Evolutionary conservation across 2,329 filamentous ascomycete genomes (phyloP).

Genomic region (Magnaporthales sp.): DNA sequence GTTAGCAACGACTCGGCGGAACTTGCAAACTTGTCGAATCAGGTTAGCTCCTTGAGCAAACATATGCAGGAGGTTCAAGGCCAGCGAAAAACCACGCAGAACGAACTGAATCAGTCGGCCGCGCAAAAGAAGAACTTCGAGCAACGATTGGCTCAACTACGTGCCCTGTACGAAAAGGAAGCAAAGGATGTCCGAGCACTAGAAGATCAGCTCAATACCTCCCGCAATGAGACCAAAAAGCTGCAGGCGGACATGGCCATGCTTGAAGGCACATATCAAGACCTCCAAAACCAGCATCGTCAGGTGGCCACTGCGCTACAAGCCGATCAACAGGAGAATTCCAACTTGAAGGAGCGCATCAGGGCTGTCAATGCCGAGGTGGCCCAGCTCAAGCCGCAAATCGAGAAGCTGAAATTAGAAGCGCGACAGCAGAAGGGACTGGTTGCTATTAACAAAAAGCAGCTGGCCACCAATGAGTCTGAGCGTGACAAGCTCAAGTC

Average conservation of each 20-base stretch:
- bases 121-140: slow-evolving; percentile 93
- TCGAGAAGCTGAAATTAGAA: slow-evolving; percentile 89
- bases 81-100: slow-evolving; percentile 71
- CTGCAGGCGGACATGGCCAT: slow-evolving; percentile 76
- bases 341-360: slow-evolving; percentile 78
- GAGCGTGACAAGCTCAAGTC: slow-evolving; percentile 81
- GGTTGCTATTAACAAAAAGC: slow-evolving; percentile 98
- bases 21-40: slow-evolving; percentile 90
- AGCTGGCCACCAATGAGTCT: slow-evolving; percentile 78
- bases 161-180: slow-evolving; percentile 87
- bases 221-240: slow-evolving; percentile 74
- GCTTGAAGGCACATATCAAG: slow-evolving; percentile 71
- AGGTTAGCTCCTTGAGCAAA: slow-evolving; percentile 81
- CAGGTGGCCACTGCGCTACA: slow-evolving; percentile 68
- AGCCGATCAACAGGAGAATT: slow-evolving; percentile 83
- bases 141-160: slow-evolving; percentile 74
- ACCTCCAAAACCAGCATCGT: slow-evolving; percentile 74
- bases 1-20: slow-evolving; percentile 82
- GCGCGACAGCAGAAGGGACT: slow-evolving; percentile 92
- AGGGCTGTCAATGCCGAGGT: slow-evolving; percentile 75
- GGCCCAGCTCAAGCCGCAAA: slow-evolving; percentile 72
- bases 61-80: slow-evolving; percentile 91
- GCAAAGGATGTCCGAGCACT: slow-evolving; percentile 76
- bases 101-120: slow-evolving; percentile 70
- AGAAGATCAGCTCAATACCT: slow-evolving; percentile 71